A percentile compares a stretch with the other conserved stretches of the same genome.
phyloP scores from a whole-genome alignment of 768 basidiomycete genomes.

The Leccinum broughii region DNA sequence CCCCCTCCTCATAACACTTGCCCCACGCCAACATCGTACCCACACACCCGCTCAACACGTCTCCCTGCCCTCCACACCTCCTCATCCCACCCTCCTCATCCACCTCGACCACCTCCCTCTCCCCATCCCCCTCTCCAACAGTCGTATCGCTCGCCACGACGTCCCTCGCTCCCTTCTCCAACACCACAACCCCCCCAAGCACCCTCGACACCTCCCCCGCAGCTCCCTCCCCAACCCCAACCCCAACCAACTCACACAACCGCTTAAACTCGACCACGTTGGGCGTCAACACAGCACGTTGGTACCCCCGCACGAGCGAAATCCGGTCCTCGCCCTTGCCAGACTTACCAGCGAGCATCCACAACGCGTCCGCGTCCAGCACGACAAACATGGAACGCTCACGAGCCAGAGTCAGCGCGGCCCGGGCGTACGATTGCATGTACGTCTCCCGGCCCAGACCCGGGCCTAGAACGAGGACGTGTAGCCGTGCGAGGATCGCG shows the following conservation, averaged over 20 bases:
- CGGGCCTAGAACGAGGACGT: slow-evolving; percentile 91
- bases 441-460: slow-evolving; percentile 89
- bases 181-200: slow-evolving; percentile 85
- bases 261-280: slow-evolving; percentile 93
- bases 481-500: slow-evolving; percentile 79
- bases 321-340: slow-evolving; percentile 58
- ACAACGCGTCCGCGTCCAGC: slow-evolving; percentile 92
- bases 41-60: slow-evolving; percentile 85
- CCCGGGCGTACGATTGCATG: slow-evolving; percentile 82
- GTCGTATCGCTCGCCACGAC: slow-evolving; percentile 79
- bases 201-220: slow-evolving; percentile 70
- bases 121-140: slow-evolving; percentile 44
- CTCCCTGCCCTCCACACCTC: slow-evolving; percentile 95
- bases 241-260: slow-evolving; percentile 70
- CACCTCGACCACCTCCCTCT: slow-evolving; percentile 61
- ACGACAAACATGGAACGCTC: slow-evolving; percentile 82
- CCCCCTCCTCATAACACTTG: slow-evolving; percentile 85
- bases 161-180: slow-evolving; percentile 86
- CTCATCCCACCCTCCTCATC: slow-evolving; percentile 81
- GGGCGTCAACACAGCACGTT: slow-evolving; percentile 87
- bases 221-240: slow-evolving; percentile 46
- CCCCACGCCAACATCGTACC: slow-evolving; percentile 95
- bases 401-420: slow-evolving; percentile 76
- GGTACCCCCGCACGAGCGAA: slow-evolving; percentile 77
- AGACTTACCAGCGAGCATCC: slow-evolving; percentile 61